Percentiles rank a stretch among this genome's conserved stretches.
These are phyloP conservation scores for Podospora tetraspora DNA, from an alignment of 495 filamentous ascomycete genomes.

Conservation along the genomic window DNA sequence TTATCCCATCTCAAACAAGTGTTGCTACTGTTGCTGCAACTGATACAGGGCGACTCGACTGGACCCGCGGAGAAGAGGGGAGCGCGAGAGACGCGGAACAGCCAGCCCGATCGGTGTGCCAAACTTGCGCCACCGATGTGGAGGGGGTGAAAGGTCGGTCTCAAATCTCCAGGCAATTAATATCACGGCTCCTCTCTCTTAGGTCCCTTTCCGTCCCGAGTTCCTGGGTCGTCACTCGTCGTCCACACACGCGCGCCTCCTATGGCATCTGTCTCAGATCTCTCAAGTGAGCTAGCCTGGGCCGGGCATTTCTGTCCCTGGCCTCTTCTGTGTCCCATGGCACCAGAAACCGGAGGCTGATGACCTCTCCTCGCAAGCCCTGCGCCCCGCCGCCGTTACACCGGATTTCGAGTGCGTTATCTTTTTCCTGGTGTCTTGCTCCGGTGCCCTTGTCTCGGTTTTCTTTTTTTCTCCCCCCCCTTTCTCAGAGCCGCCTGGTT, in stretches of 20 bases:
- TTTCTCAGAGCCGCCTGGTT: background rate
- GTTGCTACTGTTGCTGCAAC: background rate
- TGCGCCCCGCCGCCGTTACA: background rate
- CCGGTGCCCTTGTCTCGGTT: background rate
- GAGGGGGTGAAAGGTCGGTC: background rate
- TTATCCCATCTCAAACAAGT: background rate
- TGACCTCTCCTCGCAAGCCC: background rate
- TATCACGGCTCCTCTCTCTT: constrained; percentile 1
- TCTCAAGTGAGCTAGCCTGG: constrained; percentile 1
- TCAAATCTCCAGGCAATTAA: constrained; percentile 9
- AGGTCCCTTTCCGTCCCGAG: constrained; percentile 1
- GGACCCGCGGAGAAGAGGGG: background rate
- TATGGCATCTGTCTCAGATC: background rate
- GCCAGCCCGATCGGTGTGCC: constrained; percentile 1
- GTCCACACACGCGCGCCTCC: background rate
- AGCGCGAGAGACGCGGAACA: background rate
- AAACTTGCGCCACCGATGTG: background rate
- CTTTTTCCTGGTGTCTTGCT: background rate
- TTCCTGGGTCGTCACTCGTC: constrained; percentile 1
- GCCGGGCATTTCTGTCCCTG: background rate
- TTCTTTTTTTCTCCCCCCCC: background rate
- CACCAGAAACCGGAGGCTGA: background rate
- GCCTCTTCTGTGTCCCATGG: background rate
- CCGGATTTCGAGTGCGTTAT: constrained; percentile 2
- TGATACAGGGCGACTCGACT: background rate